A percentile compares a stretch with the other conserved stretches of the same genome.
phyloP scores from a whole-genome alignment of 2,329 filamentous ascomycete genomes.

The Orbilia quercus region DNA sequence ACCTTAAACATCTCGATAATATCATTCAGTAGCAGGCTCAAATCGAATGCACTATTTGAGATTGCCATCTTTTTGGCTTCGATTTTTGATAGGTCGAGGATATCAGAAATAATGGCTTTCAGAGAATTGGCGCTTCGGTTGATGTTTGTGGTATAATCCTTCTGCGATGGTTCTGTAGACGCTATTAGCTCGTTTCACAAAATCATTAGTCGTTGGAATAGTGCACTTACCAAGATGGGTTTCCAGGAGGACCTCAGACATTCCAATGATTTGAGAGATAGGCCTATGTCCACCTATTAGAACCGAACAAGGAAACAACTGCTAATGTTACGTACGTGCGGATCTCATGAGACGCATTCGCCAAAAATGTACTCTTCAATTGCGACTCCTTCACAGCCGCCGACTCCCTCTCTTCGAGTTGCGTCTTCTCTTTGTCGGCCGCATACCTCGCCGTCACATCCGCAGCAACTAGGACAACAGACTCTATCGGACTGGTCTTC shows the following conservation, averaged over 20 bases:
- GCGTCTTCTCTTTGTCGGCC: slow-evolving; percentile 36
- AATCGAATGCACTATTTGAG: slow-evolving; percentile 52
- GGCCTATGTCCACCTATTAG: slow-evolving; percentile 17
- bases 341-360: slow-evolving; percentile 54
- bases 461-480: slow-evolving; percentile 41
- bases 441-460: slow-evolving; percentile 50
- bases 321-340: slow-evolving; percentile 32
- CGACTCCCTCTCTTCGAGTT: slow-evolving; percentile 50
- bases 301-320: neutral
- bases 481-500: slow-evolving; percentile 33
- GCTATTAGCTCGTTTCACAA: neutral
- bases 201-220: neutral
- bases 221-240: slow-evolving; percentile 34
- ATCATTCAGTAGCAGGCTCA: slow-evolving; percentile 36
- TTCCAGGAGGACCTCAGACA: slow-evolving; percentile 52
- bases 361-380: slow-evolving; percentile 53
- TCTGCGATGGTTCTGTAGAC: slow-evolving; percentile 35
- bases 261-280: slow-evolving; percentile 56
- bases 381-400: slow-evolving; percentile 50
- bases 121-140: slow-evolving; percentile 51
- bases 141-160: slow-evolving; percentile 48
- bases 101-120: slow-evolving; percentile 52
- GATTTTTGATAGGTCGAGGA: slow-evolving; percentile 54
- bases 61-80: slow-evolving; percentile 56
- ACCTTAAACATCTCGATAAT: slow-evolving; percentile 54